Evolutionary conservation across 208 protist species (phyloP).

Genomic region (Histomonas meleagridis): DNA sequence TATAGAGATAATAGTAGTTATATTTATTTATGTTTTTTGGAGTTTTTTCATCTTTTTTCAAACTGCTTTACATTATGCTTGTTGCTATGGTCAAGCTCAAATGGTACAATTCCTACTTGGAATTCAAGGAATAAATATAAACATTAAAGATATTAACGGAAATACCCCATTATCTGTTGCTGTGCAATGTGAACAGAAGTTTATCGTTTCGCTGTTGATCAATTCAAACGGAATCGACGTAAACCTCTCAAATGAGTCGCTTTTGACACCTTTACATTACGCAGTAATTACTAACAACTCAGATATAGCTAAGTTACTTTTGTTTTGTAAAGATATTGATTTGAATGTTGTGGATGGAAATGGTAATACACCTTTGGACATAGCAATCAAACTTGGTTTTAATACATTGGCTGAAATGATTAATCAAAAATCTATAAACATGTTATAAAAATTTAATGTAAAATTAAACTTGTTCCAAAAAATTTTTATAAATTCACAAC

Average conservation of each 20-base stretch:
- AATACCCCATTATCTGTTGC: neutral
- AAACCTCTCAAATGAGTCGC: neutral
- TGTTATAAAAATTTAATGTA: no score
- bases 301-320: neutral
- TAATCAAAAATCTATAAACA: no score
- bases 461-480: no score
- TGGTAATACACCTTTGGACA: neutral
- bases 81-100: neutral
- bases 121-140: neutral
- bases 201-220: neutral
- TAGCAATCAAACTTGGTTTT: no score
- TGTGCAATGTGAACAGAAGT: neutral
- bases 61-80: neutral
- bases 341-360: neutral
- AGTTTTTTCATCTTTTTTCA: neutral
- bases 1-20: neutral
- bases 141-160: neutral
- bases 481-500: no score
- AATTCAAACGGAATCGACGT: neutral
- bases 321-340: neutral
- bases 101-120: neutral
- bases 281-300: neutral
- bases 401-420: no score
- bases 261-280: neutral
- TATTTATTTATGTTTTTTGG: neutral